These are phyloP conservation scores for Colletotrichum trifolii DNA, from an alignment of 2,329 filamentous ascomycete genomes.

Conservation along the genomic window DNA sequence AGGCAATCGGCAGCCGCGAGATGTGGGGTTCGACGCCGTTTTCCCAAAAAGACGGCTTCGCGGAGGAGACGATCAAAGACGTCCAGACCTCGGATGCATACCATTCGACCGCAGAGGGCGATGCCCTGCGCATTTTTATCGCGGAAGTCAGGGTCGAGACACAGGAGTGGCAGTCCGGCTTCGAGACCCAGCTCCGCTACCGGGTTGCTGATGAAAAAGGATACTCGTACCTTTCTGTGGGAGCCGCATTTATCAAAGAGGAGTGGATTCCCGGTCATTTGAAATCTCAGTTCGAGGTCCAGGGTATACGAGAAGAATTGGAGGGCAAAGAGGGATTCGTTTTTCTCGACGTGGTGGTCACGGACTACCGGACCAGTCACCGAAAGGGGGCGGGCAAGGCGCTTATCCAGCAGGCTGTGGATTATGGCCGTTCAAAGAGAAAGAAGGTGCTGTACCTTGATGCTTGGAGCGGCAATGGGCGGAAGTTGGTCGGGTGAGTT, in stretches of 20 bases:
- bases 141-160: slow-evolving; percentile 41
- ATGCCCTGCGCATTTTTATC: slow-evolving; percentile 43
- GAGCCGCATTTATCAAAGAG: slow-evolving; percentile 18
- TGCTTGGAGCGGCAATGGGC: slow-evolving; percentile 42
- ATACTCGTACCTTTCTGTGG: slow-evolving; percentile 18
- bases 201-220: slow-evolving; percentile 7
- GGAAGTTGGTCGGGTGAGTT: slow-evolving; percentile 37
- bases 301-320: slow-evolving; percentile 9
- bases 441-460: slow-evolving; percentile 42
- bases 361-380: slow-evolving; percentile 33
- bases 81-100: slow-evolving; percentile 42
- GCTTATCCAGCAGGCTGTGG: slow-evolving; percentile 32
- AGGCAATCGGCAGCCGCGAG: slow-evolving; percentile 41
- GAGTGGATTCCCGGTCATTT: slow-evolving; percentile 35
- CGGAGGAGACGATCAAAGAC: slow-evolving; percentile 38
- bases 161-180: too few relatives aligned
- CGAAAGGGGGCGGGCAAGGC: slow-evolving; percentile 30
- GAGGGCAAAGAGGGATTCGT: slow-evolving; percentile 23
- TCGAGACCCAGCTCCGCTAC: slow-evolving; percentile 5
- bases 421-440: slow-evolving; percentile 11
- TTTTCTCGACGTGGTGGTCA: slow-evolving; percentile 38
- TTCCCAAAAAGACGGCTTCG: slow-evolving; percentile 40
- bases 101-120: slow-evolving; percentile 37
- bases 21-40: slow-evolving; percentile 45
- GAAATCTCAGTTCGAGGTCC: background rate